Conservation (phyloP, 768 basidiomycete genomes). For the Trametes maxima region DNA sequence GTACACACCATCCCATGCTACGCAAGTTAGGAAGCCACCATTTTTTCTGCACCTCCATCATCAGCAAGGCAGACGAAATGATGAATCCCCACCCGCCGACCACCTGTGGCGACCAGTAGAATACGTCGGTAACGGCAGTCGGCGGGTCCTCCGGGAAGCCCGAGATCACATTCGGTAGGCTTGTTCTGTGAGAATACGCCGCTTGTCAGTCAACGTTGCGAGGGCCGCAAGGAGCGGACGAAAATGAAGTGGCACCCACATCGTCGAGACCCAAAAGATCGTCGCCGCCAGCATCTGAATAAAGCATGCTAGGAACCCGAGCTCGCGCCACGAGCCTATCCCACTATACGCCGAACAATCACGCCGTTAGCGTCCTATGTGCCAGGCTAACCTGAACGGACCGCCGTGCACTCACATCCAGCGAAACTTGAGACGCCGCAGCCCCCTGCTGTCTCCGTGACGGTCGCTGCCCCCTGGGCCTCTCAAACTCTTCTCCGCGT, state of each 20-base stretch:
- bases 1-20: constrained; percentile 57
- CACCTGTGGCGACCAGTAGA: constrained; percentile 66
- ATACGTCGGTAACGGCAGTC: constrained; percentile 45
- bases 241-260: constrained; percentile 18
- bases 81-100: constrained; percentile 63
- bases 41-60: constrained; percentile 55
- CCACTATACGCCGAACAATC: constrained; percentile 22
- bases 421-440: constrained; percentile 10
- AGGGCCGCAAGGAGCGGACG: not conserved
- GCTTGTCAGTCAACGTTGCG: not conserved
- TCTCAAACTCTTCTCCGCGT: constrained; percentile 8
- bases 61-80: constrained; percentile 48
- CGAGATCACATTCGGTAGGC: constrained; percentile 44
- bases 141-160: constrained; percentile 30
- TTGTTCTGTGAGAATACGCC: constrained; percentile 32
- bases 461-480: not conserved
- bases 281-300: constrained; percentile 57
- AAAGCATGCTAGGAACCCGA: constrained; percentile 52
- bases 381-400: constrained; percentile 38
- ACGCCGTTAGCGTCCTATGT: constrained; percentile 39
- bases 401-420: constrained; percentile 33
- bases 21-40: constrained; percentile 53
- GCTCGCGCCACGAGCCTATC: constrained; percentile 37
- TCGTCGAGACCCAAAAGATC: constrained; percentile 57
- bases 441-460: too few species aligned